Percentiles rank a stretch among this genome's conserved stretches.
phyloP scores from a whole-genome alignment of 345 rosid species.

The Boechera stricta region DNA sequence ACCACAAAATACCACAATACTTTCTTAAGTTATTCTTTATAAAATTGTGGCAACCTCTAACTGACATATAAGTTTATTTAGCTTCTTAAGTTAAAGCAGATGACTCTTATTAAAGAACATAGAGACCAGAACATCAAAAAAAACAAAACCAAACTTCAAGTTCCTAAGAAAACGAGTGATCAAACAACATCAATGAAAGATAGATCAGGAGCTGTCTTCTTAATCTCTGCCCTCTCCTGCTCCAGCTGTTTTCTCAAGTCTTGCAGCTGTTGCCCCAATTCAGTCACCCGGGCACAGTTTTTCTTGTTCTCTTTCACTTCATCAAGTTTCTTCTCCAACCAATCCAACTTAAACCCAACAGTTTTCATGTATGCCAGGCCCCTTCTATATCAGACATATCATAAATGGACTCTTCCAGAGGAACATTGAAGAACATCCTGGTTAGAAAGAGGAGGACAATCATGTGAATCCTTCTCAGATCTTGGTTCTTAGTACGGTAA shows the following conservation, averaged over 20 bases:
- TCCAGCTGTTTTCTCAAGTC: neutral
- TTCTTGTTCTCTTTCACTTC: neutral
- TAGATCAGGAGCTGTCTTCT: neutral
- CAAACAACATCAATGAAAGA: constrained; percentile 1
- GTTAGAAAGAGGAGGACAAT: no score
- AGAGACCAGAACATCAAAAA: neutral
- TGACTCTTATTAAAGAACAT: neutral
- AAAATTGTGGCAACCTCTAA: neutral
- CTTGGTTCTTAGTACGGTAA: neutral
- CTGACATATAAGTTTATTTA: neutral
- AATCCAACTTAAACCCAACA: constrained; percentile 16
- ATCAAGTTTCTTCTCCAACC: constrained; percentile 28
- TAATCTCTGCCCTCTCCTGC: neutral
- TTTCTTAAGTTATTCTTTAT: no score
- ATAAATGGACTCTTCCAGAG: neutral
- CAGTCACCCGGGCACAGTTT: neutral
- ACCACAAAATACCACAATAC: neutral
- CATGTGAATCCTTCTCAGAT: no score
- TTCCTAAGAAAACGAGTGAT: neutral
- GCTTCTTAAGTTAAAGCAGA: neutral
- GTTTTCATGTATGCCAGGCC: neutral
- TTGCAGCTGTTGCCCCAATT: neutral
- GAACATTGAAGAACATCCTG: no score
- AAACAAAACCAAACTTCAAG: neutral
- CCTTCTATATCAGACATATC: neutral